Percentiles rank a stretch among this genome's conserved stretches.
Conservation (phyloP, 495 filamentous ascomycete genomes). For the Podospora didyma region DNA sequence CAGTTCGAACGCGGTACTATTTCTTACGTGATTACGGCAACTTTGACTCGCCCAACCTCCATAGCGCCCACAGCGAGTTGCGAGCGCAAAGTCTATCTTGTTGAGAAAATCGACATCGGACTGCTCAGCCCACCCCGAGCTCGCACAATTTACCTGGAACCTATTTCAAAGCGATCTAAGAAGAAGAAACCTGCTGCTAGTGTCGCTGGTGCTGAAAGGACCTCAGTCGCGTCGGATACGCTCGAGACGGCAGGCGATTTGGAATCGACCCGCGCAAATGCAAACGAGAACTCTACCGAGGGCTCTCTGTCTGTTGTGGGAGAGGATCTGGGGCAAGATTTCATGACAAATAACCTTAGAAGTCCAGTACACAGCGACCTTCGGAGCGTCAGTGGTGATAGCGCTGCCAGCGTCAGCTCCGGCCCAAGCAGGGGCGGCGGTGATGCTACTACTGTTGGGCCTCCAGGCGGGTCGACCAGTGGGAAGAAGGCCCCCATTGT, state of each 20-base stretch:
- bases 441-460: slow-evolving; percentile 21
- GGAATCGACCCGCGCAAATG: slow-evolving; percentile 34
- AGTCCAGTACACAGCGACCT: slow-evolving; percentile 38
- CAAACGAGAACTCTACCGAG: slow-evolving; percentile 40
- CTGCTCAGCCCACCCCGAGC: slow-evolving; percentile 54
- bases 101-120: slow-evolving; percentile 65
- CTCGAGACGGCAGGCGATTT: slow-evolving; percentile 31
- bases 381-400: slow-evolving; percentile 46
- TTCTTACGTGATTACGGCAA: slow-evolving; percentile 84
- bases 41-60: slow-evolving; percentile 82
- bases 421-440: slow-evolving; percentile 31
- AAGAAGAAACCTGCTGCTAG: slow-evolving; percentile 34
- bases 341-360: slow-evolving; percentile 17
- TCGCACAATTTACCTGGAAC: slow-evolving; percentile 77
- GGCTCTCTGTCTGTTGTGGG: slow-evolving; percentile 34
- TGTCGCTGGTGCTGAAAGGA: slow-evolving; percentile 17
- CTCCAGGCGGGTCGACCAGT: slow-evolving; percentile 3
- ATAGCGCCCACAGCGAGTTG: slow-evolving; percentile 75
- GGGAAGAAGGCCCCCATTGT: slow-evolving; percentile 15
- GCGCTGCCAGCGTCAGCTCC: slow-evolving; percentile 39
- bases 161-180: slow-evolving; percentile 56
- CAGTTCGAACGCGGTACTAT: slow-evolving; percentile 96
- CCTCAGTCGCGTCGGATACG: slow-evolving; percentile 22
- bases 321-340: slow-evolving; percentile 30
- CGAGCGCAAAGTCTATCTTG: slow-evolving; percentile 72